Conservation (phyloP, 257 asterid genomes). For the Striga asiatica region DNA sequence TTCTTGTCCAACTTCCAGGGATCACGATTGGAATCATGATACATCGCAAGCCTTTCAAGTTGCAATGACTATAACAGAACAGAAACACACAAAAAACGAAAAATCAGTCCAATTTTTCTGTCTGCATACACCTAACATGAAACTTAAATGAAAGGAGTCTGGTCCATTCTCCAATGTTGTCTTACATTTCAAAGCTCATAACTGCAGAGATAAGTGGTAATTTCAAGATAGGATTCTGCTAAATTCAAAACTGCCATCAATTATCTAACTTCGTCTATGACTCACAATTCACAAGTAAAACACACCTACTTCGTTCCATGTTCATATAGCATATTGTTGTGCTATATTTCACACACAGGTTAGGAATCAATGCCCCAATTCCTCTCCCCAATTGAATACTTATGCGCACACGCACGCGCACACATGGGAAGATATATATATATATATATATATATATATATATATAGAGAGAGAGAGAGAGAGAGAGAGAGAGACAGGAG, state of each 20-base stretch:
- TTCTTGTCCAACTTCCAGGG: constrained; percentile 84
- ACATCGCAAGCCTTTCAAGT: constrained; percentile 95
- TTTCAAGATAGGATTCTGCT: constrained; percentile 6
- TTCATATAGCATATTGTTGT: too few relatives aligned
- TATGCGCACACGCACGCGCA: too few relatives aligned
- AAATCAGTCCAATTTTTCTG: constrained; percentile 16
- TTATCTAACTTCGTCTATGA: not conserved
- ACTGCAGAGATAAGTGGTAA: not conserved
- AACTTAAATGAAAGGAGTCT: constrained; percentile 1
- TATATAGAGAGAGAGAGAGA: too few relatives aligned
- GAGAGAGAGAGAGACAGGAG: too few relatives aligned
- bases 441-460: too few relatives aligned
- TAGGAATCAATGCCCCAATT: too few relatives aligned
- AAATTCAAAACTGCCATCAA: not conserved
- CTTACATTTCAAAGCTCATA: not conserved
- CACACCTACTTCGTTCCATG: too few relatives aligned
- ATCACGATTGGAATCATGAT: constrained; percentile 80
- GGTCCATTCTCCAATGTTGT: constrained; percentile 4
- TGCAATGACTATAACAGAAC: constrained; percentile 62
- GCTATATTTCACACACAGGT: too few relatives aligned
- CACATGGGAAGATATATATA: too few relatives aligned
- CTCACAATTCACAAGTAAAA: constrained; percentile 7
- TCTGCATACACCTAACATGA: constrained; percentile 10
- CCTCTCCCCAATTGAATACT: too few relatives aligned
- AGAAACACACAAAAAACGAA: constrained; percentile 3